These are phyloP conservation scores for Akanthomyces muscarius DNA, from an alignment of 2,329 filamentous ascomycete genomes.

Conservation along the genomic window DNA sequence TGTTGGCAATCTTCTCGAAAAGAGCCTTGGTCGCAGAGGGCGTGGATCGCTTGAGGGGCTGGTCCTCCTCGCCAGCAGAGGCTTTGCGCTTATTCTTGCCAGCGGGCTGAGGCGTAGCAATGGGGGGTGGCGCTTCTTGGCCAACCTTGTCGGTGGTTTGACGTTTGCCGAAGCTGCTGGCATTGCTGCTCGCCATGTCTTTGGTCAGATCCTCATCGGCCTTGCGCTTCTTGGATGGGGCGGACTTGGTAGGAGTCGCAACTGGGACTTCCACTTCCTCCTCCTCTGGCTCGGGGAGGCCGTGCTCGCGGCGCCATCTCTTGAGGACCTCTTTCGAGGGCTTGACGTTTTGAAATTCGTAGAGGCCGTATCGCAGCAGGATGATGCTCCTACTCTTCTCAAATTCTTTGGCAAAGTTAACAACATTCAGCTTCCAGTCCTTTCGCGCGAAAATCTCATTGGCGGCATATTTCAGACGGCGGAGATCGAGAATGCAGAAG, in stretches of 20 bases:
- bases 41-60: constrained; percentile 46
- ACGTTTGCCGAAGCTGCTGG: constrained; percentile 45
- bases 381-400: constrained; percentile 61
- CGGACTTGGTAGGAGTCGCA: constrained; percentile 31
- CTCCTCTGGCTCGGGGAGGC: constrained; percentile 48
- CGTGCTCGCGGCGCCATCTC: constrained; percentile 55
- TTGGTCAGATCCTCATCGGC: constrained; percentile 48
- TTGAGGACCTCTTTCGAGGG: constrained; percentile 54
- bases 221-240: constrained; percentile 51
- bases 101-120: constrained; percentile 26
- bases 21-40: constrained; percentile 53
- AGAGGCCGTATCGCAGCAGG: constrained; percentile 57
- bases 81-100: constrained; percentile 53
- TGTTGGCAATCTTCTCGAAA: constrained; percentile 56
- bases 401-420: constrained; percentile 61
- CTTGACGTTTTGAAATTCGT: constrained; percentile 60
- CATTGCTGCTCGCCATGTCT: constrained; percentile 32
- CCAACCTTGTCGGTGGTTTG: constrained; percentile 41
- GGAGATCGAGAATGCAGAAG: constrained; percentile 59
- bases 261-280: constrained; percentile 34
- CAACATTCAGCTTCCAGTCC: constrained; percentile 59
- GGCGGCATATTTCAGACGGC: constrained; percentile 57
- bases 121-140: constrained; percentile 28
- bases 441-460: constrained; percentile 58
- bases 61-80: constrained; percentile 45